Base-by-base conservation (phyloP, 2,329 filamentous ascomycete species). In the Sclerotiophoma versabilis region DNA sequence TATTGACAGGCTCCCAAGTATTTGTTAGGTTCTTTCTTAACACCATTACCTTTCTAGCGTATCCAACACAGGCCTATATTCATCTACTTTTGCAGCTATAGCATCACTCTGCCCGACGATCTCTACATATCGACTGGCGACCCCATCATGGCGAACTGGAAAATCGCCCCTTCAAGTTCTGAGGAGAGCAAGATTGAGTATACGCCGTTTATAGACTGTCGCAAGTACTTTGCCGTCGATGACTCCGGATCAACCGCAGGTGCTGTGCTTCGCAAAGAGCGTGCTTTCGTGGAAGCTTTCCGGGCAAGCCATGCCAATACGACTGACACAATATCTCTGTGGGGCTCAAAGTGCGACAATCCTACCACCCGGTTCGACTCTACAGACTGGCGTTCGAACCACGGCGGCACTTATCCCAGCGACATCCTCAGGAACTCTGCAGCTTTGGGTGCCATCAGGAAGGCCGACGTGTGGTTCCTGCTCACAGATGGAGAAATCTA, bases 181-280 rank as follows among this genome's bases (percentile, higher is more conserved):
- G 51, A 57, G 23, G 33, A 52, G 6, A 25, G n/a, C 17, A 32
- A 38, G 2, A 33, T 60, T 20, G 51, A 65, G 48, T 49, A 58
- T 22, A 57, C 52, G 2, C 19, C 57, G 8, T 60, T 63, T 19
- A 27, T 61, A 1, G 36, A 49, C 17, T 54, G 63, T 15, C 62
- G 62, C 34, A 69, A 69, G 38, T 71, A 69, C 55, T 72, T 72
- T 43, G 72, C 72, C 19, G 66, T 72, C 19, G 71, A 74, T 45
- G 66, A 71, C 12, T 73, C 68, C 2, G 69, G 69, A 1, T 72
- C 69, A 9, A 71, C 68, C 9, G 36, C 41, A 4, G 57, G 62
- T 12, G 38, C 53, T 5, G 63, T 71, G 17, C 42, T 62, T 2
- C 38, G 42, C n/a, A 43, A 49, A 45, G 58, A 69, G 27, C 54